Base-by-base conservation (phyloP, 2,329 filamentous ascomycete species). In the Colletotrichum sp. region DNA sequence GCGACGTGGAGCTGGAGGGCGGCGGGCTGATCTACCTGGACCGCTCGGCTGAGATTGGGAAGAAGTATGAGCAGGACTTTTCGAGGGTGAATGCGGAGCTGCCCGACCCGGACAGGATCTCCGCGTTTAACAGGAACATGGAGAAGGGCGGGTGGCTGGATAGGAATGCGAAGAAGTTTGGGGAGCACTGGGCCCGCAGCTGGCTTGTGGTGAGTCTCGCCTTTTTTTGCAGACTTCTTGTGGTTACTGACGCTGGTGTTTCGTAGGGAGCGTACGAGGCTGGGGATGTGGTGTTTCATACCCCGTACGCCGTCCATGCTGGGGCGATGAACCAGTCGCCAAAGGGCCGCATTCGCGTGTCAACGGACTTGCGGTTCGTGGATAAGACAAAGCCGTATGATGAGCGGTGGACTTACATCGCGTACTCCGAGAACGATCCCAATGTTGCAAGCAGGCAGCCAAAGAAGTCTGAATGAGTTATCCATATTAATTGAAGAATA, bases 11-110 rank as follows among this genome's bases (percentile, higher is more conserved):
- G 24, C 66, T 91, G 7, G 86, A 88, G 58, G 90, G 90, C 0
- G 90, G 91, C 7, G 90, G 91, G 0, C 79, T 92, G 69, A 91
- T 92, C 1, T 92, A 92, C 73, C 82, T 92, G 2, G 90, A 92
- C 76, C 82, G 88, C 52, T 84, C 85, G 81, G 76, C 78, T 26
- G 13, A 48, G 26, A 38, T 66, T 2, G 34, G 63, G 7, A 55
- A 66, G 63, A 66, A 34, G 43, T 66, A 66, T 26, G 43, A 66
- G 28, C 38, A 66, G 63, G 63, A 66, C 43, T 66, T 66, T 55
- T 66, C 8, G 90, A 92, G 75, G 81, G 83, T 10, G 83, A 85
- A 3, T 91, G 83, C 83, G 12, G 89, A 88, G 0, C 74, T 92
- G 68, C 86, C 83, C 0, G 88, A 90, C 1, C 87, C 90, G 72